These are phyloP conservation scores for Fusarium armeniacum DNA, from an alignment of 2,329 filamentous ascomycete species.

Conservation along the genomic window DNA sequence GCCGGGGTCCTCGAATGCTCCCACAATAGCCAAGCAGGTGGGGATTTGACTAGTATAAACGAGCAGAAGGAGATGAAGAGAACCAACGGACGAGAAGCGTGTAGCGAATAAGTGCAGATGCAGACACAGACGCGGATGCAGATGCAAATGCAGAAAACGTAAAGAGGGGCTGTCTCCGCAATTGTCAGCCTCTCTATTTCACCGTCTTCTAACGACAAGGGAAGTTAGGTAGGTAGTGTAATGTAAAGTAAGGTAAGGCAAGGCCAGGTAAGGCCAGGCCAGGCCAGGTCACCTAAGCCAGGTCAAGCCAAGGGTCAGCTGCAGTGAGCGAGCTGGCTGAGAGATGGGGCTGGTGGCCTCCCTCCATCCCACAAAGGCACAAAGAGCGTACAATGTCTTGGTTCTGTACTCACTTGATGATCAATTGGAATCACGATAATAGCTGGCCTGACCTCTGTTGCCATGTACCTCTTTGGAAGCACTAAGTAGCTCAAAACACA, in stretches of 20 bases:
- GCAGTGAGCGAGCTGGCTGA: slow-evolving; percentile 38
- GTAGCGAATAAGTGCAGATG: slow-evolving; percentile 10
- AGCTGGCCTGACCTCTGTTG: neutral
- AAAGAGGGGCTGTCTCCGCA: slow-evolving; percentile 46
- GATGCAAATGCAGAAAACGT: slow-evolving; percentile 3
- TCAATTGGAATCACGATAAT: slow-evolving; percentile 6
- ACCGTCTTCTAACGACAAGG: neutral
- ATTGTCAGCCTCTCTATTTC: slow-evolving; percentile 46
- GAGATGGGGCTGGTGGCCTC: slow-evolving; percentile 26
- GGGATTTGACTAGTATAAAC: slow-evolving; percentile 21
- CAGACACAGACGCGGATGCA: neutral
- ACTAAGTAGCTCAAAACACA: slow-evolving; percentile 17
- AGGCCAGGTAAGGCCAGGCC: neutral
- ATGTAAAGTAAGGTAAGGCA: neutral
- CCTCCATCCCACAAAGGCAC: slow-evolving; percentile 32
- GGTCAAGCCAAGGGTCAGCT: slow-evolving; percentile 24
- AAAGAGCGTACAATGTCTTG: slow-evolving; percentile 30
- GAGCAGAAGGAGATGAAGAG: slow-evolving; percentile 30
- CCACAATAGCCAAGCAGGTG: slow-evolving; percentile 19
- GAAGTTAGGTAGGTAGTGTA: neutral
- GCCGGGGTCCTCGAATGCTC: slow-evolving; percentile 24
- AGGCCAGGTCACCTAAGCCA: neutral
- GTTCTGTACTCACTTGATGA: slow-evolving; percentile 34
- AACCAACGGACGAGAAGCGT: slow-evolving; percentile 33
- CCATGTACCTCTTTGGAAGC: neutral